Percentiles rank a stretch among this genome's conserved stretches.
These are phyloP conservation scores for Clitopilus passeckerianus DNA, from an alignment of 768 basidiomycete species.

Conservation along the genomic window DNA sequence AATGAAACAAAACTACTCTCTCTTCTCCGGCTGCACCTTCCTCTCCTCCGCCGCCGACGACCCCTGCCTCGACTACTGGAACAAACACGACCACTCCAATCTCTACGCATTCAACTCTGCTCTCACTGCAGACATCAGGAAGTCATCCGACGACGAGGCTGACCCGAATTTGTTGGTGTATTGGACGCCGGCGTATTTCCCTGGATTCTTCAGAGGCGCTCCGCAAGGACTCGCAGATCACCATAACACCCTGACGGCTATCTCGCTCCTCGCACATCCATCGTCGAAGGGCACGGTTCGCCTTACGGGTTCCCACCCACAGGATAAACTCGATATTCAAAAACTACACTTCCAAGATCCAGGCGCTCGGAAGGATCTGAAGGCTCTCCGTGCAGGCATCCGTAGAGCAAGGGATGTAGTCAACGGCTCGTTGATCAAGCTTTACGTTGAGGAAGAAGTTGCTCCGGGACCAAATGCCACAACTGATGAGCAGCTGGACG, in stretches of 20 bases:
- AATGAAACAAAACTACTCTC: slow-evolving; percentile 20
- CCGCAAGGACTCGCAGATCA: slow-evolving; percentile 15
- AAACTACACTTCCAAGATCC: slow-evolving; percentile 22
- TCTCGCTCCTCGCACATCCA: slow-evolving; percentile 22
- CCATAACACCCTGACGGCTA: slow-evolving; percentile 17
- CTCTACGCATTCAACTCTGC: slow-evolving; percentile 20
- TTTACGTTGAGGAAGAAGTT: slow-evolving; percentile 14
- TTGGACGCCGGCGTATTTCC: slow-evolving; percentile 17
- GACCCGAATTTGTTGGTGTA: slow-evolving; percentile 24
- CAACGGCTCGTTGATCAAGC: slow-evolving; percentile 8
- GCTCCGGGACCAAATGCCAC: slow-evolving; percentile 14
- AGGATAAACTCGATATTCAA: slow-evolving; percentile 22
- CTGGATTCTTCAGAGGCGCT: slow-evolving; percentile 21
- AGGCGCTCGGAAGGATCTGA: slow-evolving; percentile 17
- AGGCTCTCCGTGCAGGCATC: slow-evolving; percentile 20
- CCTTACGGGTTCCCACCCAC: slow-evolving; percentile 23
- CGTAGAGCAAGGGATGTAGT: slow-evolving; percentile 17
- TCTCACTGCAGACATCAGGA: slow-evolving; percentile 15
- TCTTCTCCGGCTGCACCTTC: slow-evolving; percentile 20
- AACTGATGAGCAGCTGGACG: slow-evolving; percentile 17
- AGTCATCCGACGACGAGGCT: slow-evolving; percentile 14
- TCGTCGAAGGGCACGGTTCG: slow-evolving; percentile 24
- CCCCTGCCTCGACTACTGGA: slow-evolving; percentile 23
- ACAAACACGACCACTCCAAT: slow-evolving; percentile 15
- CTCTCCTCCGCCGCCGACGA: slow-evolving; percentile 19